Conservation (phyloP, 257 asterid species). For the Gentiana straminea region DNA sequence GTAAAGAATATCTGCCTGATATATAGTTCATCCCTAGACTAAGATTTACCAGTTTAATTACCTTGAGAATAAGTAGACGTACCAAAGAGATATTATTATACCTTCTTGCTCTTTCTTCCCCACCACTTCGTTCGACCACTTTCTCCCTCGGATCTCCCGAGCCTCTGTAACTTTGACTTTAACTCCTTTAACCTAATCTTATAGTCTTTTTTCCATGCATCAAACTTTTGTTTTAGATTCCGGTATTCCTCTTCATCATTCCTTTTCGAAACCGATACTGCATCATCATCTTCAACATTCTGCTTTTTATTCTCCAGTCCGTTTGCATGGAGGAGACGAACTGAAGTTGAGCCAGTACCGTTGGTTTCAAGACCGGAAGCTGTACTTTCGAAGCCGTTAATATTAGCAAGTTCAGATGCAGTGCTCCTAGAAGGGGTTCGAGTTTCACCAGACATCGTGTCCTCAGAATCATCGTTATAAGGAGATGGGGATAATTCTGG, state of each 20-base stretch:
- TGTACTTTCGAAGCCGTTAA: slow-evolving; percentile 25
- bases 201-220: slow-evolving; percentile 62
- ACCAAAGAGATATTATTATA: neutral
- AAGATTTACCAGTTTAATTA: no score
- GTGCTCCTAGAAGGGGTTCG: slow-evolving; percentile 56
- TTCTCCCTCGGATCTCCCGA: slow-evolving; percentile 37
- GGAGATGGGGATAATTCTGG: slow-evolving; percentile 46
- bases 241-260: slow-evolving; percentile 33
- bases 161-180: slow-evolving; percentile 35
- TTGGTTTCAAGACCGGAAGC: slow-evolving; percentile 26
- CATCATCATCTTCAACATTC: slow-evolving; percentile 30
- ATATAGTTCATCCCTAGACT: no score
- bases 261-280: slow-evolving; percentile 28
- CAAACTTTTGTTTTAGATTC: slow-evolving; percentile 46
- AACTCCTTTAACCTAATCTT: slow-evolving; percentile 51
- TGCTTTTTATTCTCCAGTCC: slow-evolving; percentile 53
- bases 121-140: slow-evolving; percentile 52
- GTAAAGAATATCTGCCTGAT: no score
- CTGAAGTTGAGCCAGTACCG: slow-evolving; percentile 21
- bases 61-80: no score
- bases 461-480: slow-evolving; percentile 54
- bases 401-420: slow-evolving; percentile 29
- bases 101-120: slow-evolving; percentile 48
- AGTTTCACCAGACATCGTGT: slow-evolving; percentile 42
- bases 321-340: slow-evolving; percentile 30